These are phyloP conservation scores for Kwoniella sp. DNA, from an alignment of 768 basidiomycete species.

Conservation along the genomic window DNA sequence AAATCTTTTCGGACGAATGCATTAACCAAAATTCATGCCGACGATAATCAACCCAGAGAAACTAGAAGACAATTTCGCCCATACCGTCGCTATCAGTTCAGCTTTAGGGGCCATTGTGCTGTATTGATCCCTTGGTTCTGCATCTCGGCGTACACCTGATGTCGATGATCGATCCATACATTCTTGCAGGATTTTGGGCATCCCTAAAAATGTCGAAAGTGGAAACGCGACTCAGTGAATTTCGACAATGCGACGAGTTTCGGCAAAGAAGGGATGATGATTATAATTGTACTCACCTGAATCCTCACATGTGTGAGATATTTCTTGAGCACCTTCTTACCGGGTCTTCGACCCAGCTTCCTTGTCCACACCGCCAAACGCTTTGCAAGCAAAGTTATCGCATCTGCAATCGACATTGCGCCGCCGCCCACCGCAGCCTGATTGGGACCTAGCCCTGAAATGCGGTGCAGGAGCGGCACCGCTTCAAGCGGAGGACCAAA, in stretches of 20 bases:
- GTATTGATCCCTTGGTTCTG: not conserved
- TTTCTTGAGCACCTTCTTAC: not conserved
- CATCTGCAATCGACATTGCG: not conserved
- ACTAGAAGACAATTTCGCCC: too few relatives aligned
- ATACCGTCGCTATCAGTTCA: not conserved
- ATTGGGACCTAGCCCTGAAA: not conserved
- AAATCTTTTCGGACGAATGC: too few relatives aligned
- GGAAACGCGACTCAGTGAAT: too few relatives aligned
- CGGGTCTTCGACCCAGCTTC: not conserved
- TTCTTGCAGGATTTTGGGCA: not conserved
- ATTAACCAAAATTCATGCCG: too few relatives aligned
- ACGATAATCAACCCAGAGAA: too few relatives aligned
- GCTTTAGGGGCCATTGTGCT: not conserved
- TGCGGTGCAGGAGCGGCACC: not conserved
- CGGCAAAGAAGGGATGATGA: too few relatives aligned
- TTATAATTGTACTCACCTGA: constrained; percentile 1
- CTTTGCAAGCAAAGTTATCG: not conserved
- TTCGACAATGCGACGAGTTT: too few relatives aligned
- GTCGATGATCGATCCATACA: not conserved
- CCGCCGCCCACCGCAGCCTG: too few relatives aligned
- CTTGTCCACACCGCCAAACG: not conserved
- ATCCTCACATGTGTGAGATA: not conserved
- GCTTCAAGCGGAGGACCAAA: too few relatives aligned
- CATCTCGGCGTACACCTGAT: not conserved
- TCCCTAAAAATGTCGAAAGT: too few relatives aligned